phyloP scores from a whole-genome alignment of 345 rosid species.

The Aquilaria sinensis region DNA sequence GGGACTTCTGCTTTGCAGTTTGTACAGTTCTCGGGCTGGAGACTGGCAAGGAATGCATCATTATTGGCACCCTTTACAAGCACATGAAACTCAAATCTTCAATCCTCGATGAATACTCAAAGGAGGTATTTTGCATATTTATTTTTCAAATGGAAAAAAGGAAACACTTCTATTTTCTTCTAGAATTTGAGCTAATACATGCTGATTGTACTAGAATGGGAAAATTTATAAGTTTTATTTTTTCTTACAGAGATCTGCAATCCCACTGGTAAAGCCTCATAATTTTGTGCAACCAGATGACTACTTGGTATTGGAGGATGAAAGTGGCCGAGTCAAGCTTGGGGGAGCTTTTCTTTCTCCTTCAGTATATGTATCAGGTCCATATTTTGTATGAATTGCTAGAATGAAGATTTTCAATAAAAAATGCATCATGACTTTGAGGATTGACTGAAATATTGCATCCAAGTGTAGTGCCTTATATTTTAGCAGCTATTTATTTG shows the following conservation, averaged over 20 bases:
- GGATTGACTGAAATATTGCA: too few species aligned
- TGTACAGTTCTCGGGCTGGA: constrained; percentile 78
- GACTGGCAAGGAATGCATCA: constrained; percentile 74
- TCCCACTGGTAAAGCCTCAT: constrained; percentile 72
- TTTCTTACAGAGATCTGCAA: constrained; percentile 60
- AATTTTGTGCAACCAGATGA: constrained; percentile 86
- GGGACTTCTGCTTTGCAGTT: constrained; percentile 36
- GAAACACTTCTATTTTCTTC: too few species aligned
- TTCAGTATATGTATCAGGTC: constrained; percentile 76
- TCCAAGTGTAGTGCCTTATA: too few species aligned
- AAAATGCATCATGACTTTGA: too few species aligned
- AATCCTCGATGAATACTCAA: constrained; percentile 95
- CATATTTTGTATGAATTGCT: constrained; percentile 6
- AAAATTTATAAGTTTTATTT: constrained; percentile 8
- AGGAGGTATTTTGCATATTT: constrained; percentile 31
- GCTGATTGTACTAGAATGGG: too few species aligned
- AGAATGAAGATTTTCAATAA: background rate
- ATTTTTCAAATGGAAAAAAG: too few species aligned
- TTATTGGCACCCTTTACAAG: constrained; percentile 91
- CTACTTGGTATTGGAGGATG: constrained; percentile 82
- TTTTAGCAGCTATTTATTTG: too few species aligned
- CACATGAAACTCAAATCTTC: constrained; percentile 96
- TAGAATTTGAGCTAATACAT: too few species aligned
- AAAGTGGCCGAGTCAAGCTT: constrained; percentile 91
- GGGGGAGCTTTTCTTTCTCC: constrained; percentile 56